These are phyloP conservation scores for Diaporthe vexans DNA, from an alignment of 2,329 filamentous ascomycete genomes.

Conservation along the genomic window DNA sequence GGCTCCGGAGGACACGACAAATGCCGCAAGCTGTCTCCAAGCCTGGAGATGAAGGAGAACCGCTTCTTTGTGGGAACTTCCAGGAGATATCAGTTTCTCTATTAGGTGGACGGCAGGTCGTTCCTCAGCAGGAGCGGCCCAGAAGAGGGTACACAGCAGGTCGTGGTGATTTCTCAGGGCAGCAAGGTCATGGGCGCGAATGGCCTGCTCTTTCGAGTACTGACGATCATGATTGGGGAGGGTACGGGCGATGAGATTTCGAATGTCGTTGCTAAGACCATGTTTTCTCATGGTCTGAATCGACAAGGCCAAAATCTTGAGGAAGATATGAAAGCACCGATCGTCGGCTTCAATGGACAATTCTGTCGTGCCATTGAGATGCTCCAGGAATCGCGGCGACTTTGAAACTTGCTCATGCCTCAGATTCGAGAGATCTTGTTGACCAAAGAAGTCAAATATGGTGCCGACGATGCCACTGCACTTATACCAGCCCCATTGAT, in stretches of 20 bases:
- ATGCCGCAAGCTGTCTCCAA: slow-evolving; percentile 74
- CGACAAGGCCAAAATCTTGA: slow-evolving; percentile 73
- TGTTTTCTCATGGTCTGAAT: slow-evolving; percentile 65
- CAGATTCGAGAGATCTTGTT: slow-evolving; percentile 71
- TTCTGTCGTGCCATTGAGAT: slow-evolving; percentile 61
- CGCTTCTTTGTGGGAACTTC: slow-evolving; percentile 75
- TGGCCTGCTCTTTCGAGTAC: slow-evolving; percentile 72
- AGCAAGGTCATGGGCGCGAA: slow-evolving; percentile 72
- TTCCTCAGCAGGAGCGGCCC: slow-evolving; percentile 69
- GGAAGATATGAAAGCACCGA: slow-evolving; percentile 76
- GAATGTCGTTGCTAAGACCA: slow-evolving; percentile 69
- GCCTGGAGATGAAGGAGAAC: slow-evolving; percentile 74
- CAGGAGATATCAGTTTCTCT: slow-evolving; percentile 71
- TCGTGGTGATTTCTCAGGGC: slow-evolving; percentile 78
- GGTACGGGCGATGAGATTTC: slow-evolving; percentile 72
- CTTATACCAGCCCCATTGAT: slow-evolving; percentile 76
- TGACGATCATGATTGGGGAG: slow-evolving; percentile 77
- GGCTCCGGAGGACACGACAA: slow-evolving; percentile 64
- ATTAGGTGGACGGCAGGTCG: slow-evolving; percentile 68
- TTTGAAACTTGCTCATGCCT: slow-evolving; percentile 74
- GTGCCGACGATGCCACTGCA: slow-evolving; percentile 70
- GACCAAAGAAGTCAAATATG: slow-evolving; percentile 78
- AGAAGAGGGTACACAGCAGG: slow-evolving; percentile 75
- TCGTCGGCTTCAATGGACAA: slow-evolving; percentile 68
- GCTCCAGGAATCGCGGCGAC: slow-evolving; percentile 73